Evolutionary conservation across 768 basidiomycete genomes (phyloP), one percentile per base, ranked within the genome.

Genomic region (Mycena indigotica): DNA sequence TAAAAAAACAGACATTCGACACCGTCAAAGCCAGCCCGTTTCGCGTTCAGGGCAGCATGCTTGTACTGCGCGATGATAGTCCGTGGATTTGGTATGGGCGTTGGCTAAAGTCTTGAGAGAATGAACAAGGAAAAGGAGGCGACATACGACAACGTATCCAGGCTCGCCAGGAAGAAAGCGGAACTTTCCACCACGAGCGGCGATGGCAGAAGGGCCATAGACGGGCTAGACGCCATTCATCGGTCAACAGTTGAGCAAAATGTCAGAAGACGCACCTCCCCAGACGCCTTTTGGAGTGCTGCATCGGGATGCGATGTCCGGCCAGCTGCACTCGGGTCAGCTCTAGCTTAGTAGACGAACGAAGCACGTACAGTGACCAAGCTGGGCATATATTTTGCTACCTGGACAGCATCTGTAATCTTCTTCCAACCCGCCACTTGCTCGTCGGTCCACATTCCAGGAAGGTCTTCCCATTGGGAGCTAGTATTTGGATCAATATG

Each of bases 341-440:
- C n/a, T 24, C 13, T 44, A 26, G 10, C 23, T 19, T 21, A 8
- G 29, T 10, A 10, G 5, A 24, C 35, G 29, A 4, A 46, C 24
- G 15, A 28, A 32, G n/a, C 5, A 60, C 69, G 16, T 46, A 72
- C 72, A 53, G 56, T 68, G 67, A 60, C 65, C 65, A 15, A 69
- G 55, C 65, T 81, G 79, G 44, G 63, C 53, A 44, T 72, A 77
- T 10, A 38, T 38, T 38, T 38, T 38, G 35, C 35, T 38, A 60
- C 65, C 58, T 80, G 78, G 5, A 81, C 77, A 2, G 68, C 70
- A 38, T 74, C 71, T 6, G 64, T 69, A 48, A 83, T 65, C 39
- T 67, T 68, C 58, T 73, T 75, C 76, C 77, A 78, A 3, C 59
- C 74, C 13, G 52, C 58, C 5, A 73, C 60, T 44, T 78, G 75